phyloP scores from a whole-genome alignment of 805 yeast genomes.

The Candida chauliodis region DNA sequence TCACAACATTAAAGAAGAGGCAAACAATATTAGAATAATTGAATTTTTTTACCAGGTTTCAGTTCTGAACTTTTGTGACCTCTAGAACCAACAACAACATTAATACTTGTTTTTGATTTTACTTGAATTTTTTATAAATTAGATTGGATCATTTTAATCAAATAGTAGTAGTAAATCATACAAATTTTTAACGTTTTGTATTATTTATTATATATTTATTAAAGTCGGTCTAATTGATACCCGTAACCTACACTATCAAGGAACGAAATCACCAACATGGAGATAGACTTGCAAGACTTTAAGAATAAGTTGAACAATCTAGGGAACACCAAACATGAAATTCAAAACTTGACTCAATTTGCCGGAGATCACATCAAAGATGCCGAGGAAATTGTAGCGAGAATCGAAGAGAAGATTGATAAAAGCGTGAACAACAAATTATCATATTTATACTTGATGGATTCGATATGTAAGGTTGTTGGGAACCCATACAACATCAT shows the following conservation, averaged over 20 bases:
- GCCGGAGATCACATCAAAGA: constrained; percentile 33
- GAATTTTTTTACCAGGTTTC: too few relatives aligned
- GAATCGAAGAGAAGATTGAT: constrained; percentile 33
- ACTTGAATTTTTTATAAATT: too few relatives aligned
- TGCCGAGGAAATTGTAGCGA: constrained; percentile 29
- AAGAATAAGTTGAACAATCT: constrained; percentile 20
- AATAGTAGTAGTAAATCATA: neutral
- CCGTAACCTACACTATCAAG: too few relatives aligned
- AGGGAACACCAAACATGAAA: constrained; percentile 28
- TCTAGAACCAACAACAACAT: too few relatives aligned
- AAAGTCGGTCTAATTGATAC: neutral
- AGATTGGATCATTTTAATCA: too few relatives aligned
- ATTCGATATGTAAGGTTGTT: constrained; percentile 39
- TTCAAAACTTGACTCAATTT: constrained; percentile 35
- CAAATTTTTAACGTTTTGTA: neutral
- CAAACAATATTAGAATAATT: too few relatives aligned
- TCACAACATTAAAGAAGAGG: too few relatives aligned
- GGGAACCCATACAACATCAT: constrained; percentile 42
- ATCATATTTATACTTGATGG: constrained; percentile 35
- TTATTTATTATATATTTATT: too few relatives aligned
- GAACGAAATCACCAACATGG: too few relatives aligned
- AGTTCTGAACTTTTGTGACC: too few relatives aligned
- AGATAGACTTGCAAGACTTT: constrained; percentile 4
- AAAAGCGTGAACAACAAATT: constrained; percentile 35
- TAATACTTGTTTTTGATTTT: too few relatives aligned